Evolutionary conservation across 2,329 filamentous ascomycete genomes (phyloP).

Genomic region (Hirsutella minnesotensis): DNA sequence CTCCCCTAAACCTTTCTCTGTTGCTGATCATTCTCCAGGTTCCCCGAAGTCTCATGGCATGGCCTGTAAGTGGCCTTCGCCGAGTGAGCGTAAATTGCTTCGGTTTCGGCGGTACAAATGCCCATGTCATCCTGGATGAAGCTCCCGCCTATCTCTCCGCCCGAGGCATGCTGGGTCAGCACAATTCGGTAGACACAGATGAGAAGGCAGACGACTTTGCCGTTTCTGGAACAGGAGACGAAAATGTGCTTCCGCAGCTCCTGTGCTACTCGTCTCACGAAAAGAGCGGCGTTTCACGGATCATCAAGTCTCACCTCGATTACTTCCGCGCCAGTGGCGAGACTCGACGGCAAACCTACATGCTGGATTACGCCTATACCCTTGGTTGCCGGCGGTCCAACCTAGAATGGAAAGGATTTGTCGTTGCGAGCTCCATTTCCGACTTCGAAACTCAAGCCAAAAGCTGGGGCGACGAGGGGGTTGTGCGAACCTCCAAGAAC

Average conservation of each 20-base stretch:
- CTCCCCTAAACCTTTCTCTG: not conserved
- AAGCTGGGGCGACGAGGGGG: conserved; percentile 6
- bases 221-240: not conserved
- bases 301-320: conserved; percentile 21
- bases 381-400: conserved; percentile 30
- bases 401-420: conserved; percentile 28
- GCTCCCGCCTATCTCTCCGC: conserved; percentile 26
- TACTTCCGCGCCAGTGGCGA: conserved; percentile 14
- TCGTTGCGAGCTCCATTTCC: conserved; percentile 21
- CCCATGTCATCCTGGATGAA: conserved; percentile 39
- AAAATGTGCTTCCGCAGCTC: conserved; percentile 15
- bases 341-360: conserved; percentile 6
- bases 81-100: conserved; percentile 45
- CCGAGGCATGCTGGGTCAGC: conserved; percentile 21
- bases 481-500: conserved; percentile 13
- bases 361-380: conserved; percentile 33
- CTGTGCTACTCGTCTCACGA: conserved; percentile 33
- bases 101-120: conserved; percentile 46
- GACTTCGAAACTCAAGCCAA: conserved; percentile 21
- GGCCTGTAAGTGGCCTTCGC: conserved; percentile 31
- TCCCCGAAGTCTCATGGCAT: conserved; percentile 25
- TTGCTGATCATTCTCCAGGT: conserved; percentile 17
- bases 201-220: not conserved
- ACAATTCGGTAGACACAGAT: conserved; percentile 18
- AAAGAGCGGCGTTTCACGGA: conserved; percentile 23